Evolutionary conservation across 1,284 basidiomycete genomes (phyloP), one percentile per base, ranked within the genome.

Genomic region (Wolfiporia cocos): DNA sequence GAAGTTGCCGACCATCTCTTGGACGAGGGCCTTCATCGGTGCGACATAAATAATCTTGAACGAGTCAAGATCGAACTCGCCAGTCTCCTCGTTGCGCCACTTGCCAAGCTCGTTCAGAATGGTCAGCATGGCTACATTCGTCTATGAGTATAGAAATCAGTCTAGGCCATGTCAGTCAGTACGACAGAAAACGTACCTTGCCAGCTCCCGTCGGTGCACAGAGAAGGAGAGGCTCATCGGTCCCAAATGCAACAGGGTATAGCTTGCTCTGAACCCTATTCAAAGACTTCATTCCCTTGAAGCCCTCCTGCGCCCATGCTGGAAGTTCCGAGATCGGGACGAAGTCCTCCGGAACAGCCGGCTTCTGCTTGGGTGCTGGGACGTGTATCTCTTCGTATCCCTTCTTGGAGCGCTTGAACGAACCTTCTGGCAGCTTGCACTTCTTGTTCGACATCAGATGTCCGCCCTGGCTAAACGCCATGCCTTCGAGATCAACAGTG

Each of bases 1-100:
- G 58, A 98, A 98, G 57, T 93, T 95, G 51, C 90, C 87, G 46
- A 97, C 93, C 84, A 95, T 94, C 64, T 98, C 93, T 62, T 96
- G 93, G 0, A 98, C 93, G 43, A 98, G 77, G 2, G 93, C 94
- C 63, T 97, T 99, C 96, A 99, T 99, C 1, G 96, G 96, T 0
- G 96, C 95, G 38, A 99, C 83, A 62, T 99, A 99, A 52, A 99
- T 86, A 48, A 98, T 92, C 70, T 99, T 99, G 81, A 98, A 97
- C 0, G 86, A 71, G 52, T 89, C 84, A 24, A 93, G 74, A 58
- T 96, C 91, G 58, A 97, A 90, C n/a, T 70, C 61, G 37, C 92
- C 92, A 0, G 89, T 90, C 9, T 72, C 73, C 44, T 88, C 84
- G 57, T 96, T 81, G 15, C 91, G 81, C 61, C 87, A 82, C 57